Evolutionary conservation across 306 rosid species (phyloP).

Genomic region (Rosa chinensis): DNA sequence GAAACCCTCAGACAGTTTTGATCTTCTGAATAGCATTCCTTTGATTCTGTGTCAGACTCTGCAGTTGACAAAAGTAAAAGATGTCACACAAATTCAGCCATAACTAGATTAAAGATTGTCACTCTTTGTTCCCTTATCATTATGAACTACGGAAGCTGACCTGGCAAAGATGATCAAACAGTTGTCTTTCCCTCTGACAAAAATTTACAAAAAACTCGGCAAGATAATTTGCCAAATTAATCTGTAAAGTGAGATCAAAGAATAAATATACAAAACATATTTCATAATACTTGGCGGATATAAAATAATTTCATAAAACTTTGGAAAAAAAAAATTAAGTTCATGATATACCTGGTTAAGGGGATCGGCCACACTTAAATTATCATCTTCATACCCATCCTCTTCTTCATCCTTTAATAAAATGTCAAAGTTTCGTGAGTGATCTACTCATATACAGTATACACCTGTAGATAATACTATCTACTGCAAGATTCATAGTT

Average conservation of each 20-base stretch:
- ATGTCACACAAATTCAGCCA: not conserved
- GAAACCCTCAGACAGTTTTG: constrained; percentile 38
- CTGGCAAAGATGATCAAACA: constrained; percentile 66
- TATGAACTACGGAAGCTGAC: constrained; percentile 29
- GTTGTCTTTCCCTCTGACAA: constrained; percentile 54
- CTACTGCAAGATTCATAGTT: not conserved
- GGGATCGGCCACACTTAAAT: constrained; percentile 72
- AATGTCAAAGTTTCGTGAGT: constrained; percentile 30
- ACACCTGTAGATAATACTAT: not conserved
- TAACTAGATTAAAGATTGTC: not conserved
- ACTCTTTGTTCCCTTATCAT: not conserved
- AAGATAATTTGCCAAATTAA: constrained; percentile 67
- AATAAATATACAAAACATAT: not conserved
- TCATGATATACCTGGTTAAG: constrained; percentile 65
- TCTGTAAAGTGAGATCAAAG: constrained; percentile 44
- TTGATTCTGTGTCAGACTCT: constrained; percentile 72
- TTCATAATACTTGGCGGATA: not conserved
- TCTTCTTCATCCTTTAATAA: constrained; percentile 67
- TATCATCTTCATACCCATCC: constrained; percentile 74
- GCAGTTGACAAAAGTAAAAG: constrained; percentile 33
- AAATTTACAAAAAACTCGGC: constrained; percentile 66
- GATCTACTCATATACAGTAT: constrained; percentile 13
- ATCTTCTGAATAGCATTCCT: constrained; percentile 58
- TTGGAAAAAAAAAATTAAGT: not conserved
- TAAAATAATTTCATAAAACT: not conserved